Evolutionary conservation across 805 yeast species (phyloP), one percentile per base, ranked within the genome.

Genomic region (Wickerhamomyces tratensis): DNA sequence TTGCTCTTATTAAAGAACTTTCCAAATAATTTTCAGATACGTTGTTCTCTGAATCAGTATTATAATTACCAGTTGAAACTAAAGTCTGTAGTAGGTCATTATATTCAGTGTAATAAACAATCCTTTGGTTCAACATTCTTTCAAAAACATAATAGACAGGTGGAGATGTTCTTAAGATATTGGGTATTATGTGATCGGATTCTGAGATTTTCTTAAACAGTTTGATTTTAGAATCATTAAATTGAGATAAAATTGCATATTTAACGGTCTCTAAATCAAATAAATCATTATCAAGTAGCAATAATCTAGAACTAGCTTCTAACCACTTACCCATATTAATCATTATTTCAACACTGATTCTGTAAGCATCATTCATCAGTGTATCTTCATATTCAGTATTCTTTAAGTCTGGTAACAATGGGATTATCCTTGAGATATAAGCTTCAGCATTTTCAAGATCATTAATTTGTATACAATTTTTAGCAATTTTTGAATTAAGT

Each of bases 391-490:
- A 29, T 6, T 27, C 20, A 6, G 25, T 27, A 12, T 40, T 25
- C 12, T 43, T 33, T 6, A 46, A 15, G 2, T 40, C 40, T 9
- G 40, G 38, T 29, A 53, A 38, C 2, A 47, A 30, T 4, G 47
- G 52, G 1, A 48, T 27, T 5, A 50, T 52, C 41, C 57, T 45
- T 5, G 53, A 45, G 9, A 51, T 29, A 25, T 51, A 49, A 14
- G 48, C 48, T 35, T 53, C 57, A 4, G 57, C 51, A 13, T 45
- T 40, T 29, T 49, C 55, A 29, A 38, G 48, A 33, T 50, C 48
- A 10, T 39, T 37, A 10, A 42, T 25, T 31, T 46, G 33, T 12
- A 49, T 37, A 12, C 43, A 47, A 35, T 48, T 43, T 20, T 44
- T 37, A 1, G 55, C 51, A n/a, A 52, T 49, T 3, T 49, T 41